phyloP scores from a whole-genome alignment of 768 basidiomycete species.

The Lactifluus volemus region DNA sequence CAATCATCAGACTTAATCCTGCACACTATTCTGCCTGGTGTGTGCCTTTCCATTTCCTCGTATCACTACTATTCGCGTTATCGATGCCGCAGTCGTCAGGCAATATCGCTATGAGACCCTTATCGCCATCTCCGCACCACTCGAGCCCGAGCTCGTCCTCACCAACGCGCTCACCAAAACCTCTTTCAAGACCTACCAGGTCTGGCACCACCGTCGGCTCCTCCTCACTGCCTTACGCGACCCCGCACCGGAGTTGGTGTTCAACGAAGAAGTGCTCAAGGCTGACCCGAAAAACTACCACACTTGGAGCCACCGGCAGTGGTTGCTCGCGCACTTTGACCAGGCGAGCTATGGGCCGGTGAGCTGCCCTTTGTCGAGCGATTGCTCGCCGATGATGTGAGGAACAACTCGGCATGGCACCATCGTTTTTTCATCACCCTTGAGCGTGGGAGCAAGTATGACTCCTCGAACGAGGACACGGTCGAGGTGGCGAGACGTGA shows the following conservation, averaged over 20 bases:
- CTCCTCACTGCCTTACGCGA: conserved; percentile 49
- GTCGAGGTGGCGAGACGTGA: conserved; percentile 58
- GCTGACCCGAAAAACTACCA: conserved; percentile 95
- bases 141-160: conserved; percentile 69
- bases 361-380: conserved; percentile 71
- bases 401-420: conserved; percentile 98
- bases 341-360: conserved; percentile 56
- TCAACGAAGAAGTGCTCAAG: conserved; percentile 63
- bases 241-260: conserved; percentile 63
- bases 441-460: conserved; percentile 50
- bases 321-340: conserved; percentile 82
- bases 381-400: conserved; percentile 64
- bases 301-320: conserved; percentile 97
- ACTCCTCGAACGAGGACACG: conserved; percentile 52
- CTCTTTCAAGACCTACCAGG: conserved; percentile 93
- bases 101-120: conserved; percentile 92
- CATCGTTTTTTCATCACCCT: conserved; percentile 88
- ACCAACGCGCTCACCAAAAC: conserved; percentile 83
- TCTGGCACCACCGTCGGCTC: conserved; percentile 89
- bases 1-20: conserved; percentile 84
- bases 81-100: conserved; percentile 38
- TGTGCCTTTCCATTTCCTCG: conserved; percentile 21
- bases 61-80: background rate
- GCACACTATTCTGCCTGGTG: conserved; percentile 97
- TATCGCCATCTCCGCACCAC: conserved; percentile 50